These are phyloP conservation scores for Vickermania ingenoplastis DNA, from an alignment of 208 protist species.

Conservation along the genomic window DNA sequence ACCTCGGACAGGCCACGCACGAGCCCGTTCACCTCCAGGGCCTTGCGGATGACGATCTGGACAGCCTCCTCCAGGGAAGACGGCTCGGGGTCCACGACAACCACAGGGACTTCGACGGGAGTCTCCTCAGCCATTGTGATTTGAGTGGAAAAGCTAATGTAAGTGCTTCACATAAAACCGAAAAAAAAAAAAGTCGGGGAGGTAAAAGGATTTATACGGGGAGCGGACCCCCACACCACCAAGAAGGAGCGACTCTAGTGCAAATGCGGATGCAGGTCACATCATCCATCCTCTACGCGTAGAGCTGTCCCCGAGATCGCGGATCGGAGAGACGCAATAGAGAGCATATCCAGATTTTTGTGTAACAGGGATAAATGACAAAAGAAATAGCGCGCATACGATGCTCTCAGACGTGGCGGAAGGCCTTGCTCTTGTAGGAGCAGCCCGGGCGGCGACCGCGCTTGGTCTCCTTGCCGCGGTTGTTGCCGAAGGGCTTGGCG, in stretches of 20 bases:
- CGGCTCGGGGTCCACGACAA: slow-evolving; percentile 53
- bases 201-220: slow-evolving; percentile 5
- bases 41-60: slow-evolving; percentile 79
- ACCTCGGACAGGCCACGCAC: slow-evolving; percentile 83
- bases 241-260: too few relatives aligned
- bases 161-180: slow-evolving; percentile 10
- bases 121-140: slow-evolving; percentile 81
- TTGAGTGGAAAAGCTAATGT: slow-evolving; percentile 9
- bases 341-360: too few relatives aligned
- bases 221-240: too few relatives aligned
- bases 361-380: too few relatives aligned
- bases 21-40: slow-evolving; percentile 82
- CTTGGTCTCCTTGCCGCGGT: slow-evolving; percentile 88
- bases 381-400: too few relatives aligned
- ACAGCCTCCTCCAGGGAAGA: slow-evolving; percentile 77
- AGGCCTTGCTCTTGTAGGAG: slow-evolving; percentile 67
- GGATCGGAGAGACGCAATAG: too few relatives aligned
- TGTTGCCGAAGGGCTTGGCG: slow-evolving; percentile 82
- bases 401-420: slow-evolving; percentile 64
- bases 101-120: slow-evolving; percentile 17
- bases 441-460: slow-evolving; percentile 91
- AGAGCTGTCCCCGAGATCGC: too few relatives aligned
- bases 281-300: too few relatives aligned
- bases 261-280: too few relatives aligned
- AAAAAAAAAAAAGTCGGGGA: slow-evolving; percentile 8